Percentiles rank a stretch among this genome's conserved stretches.
These are phyloP conservation scores for Aegilops longissima DNA, from an alignment of 176 grass and related monocot species.

Conservation along the genomic window DNA sequence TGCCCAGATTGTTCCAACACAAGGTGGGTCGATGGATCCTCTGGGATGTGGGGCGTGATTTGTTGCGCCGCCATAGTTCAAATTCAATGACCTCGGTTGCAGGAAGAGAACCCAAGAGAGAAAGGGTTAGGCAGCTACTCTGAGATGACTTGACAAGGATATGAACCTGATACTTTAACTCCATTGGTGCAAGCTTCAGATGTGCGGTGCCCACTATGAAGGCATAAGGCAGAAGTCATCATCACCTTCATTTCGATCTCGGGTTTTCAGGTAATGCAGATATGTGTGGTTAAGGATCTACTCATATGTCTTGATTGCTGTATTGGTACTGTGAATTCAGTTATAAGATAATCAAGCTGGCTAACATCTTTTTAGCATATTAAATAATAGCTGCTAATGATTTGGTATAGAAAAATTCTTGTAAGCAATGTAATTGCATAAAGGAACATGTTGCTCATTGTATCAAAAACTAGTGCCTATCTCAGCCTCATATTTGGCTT, in stretches of 20 bases:
- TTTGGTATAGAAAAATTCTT: not conserved
- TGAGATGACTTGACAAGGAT: constrained; percentile 16
- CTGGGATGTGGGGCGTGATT: not conserved
- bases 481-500: not conserved
- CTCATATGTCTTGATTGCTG: not conserved
- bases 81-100: not conserved
- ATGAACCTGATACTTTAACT: not conserved
- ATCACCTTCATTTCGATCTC: not conserved
- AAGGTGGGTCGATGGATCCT: not conserved
- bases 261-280: constrained; percentile 4
- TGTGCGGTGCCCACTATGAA: not conserved
- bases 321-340: not conserved
- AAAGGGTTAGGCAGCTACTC: not conserved
- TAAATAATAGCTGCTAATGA: not conserved
- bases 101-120: not conserved
- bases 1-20: not conserved
- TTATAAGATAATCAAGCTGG: not conserved
- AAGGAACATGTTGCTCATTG: no score
- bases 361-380: not conserved
- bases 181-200: not conserved
- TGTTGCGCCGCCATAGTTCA: not conserved
- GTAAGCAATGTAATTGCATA: not conserved
- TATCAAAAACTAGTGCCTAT: not conserved
- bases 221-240: not conserved
- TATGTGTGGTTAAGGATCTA: not conserved